Percentiles rank a stretch among this genome's conserved stretches.
These are phyloP conservation scores for Trichosporon sp. DNA, from an alignment of 1,284 basidiomycete species.

Conservation along the genomic window DNA sequence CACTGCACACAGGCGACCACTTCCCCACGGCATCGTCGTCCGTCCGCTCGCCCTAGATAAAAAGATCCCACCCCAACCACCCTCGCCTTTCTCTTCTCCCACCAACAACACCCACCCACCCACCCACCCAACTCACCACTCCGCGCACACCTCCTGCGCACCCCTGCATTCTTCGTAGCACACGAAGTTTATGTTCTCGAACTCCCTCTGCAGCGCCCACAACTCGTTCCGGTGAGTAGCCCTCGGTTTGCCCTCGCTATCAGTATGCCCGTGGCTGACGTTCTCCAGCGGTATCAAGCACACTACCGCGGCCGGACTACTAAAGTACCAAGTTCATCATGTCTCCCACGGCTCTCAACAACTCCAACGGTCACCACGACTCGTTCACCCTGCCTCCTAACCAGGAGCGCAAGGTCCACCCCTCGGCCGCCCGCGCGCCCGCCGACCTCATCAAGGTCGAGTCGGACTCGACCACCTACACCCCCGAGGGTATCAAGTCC, in stretches of 20 bases:
- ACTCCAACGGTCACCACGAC: slow-evolving; percentile 38
- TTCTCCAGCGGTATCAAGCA: slow-evolving; percentile 49
- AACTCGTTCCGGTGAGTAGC: slow-evolving; percentile 42
- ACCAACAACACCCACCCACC: not conserved
- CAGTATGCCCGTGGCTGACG: slow-evolving; percentile 15
- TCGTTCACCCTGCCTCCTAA: slow-evolving; percentile 55
- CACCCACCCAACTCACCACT: not conserved
- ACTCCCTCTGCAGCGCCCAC: slow-evolving; percentile 45
- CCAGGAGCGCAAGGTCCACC: slow-evolving; percentile 74
- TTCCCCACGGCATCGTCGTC: not conserved
- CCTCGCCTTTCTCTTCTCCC: not conserved
- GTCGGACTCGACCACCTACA: slow-evolving; percentile 74
- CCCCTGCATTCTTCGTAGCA: not conserved
- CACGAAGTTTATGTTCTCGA: slow-evolving; percentile 43
- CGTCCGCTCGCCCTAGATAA: not conserved
- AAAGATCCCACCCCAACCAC: not conserved
- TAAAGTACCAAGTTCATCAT: slow-evolving; percentile 34
- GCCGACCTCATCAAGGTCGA: slow-evolving; percentile 66
- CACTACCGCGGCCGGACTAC: slow-evolving; percentile 47
- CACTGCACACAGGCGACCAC: not conserved
- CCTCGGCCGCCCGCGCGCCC: slow-evolving; percentile 73
- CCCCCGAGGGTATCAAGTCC: slow-evolving; percentile 71
- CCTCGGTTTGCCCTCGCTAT: not conserved
- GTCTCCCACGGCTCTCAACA: slow-evolving; percentile 46
- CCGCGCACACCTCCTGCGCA: not conserved